Percentiles rank a stretch among this genome's conserved stretches.
phyloP scores from a whole-genome alignment of 768 basidiomycete species.

The Mycena pura region DNA sequence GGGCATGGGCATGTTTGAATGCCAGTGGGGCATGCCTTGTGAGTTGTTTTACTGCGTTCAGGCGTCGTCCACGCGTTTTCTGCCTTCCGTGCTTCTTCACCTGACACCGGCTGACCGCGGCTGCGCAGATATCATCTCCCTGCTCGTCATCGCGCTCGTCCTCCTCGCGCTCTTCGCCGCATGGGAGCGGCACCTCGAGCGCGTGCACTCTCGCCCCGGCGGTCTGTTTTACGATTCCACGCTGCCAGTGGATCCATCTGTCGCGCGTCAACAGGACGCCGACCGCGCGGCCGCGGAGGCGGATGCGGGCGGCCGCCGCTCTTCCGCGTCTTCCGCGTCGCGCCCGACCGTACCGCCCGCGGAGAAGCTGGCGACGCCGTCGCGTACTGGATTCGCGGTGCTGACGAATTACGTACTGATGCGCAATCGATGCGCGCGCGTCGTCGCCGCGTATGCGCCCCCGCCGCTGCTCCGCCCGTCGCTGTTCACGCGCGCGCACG shows the following conservation, averaged over 20 bases:
- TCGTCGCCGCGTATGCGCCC: conserved; percentile 28
- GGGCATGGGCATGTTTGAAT: not conserved
- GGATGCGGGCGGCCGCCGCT: not conserved
- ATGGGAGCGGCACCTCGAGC: conserved; percentile 73
- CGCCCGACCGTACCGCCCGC: not conserved
- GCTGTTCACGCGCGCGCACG: conserved; percentile 55
- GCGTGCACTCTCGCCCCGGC: conserved; percentile 27
- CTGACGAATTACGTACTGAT: too few relatives aligned
- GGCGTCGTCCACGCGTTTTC: not conserved
- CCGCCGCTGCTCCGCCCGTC: conserved; percentile 59
- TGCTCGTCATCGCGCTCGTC: conserved; percentile 66
- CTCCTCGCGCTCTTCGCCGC: conserved; percentile 61
- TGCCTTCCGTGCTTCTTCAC: not conserved
- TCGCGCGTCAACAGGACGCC: not conserved
- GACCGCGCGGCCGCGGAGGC: not conserved
- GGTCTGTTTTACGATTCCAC: not conserved
- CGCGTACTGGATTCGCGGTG: too few relatives aligned
- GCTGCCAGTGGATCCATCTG: not conserved
- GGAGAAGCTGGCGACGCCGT: too few relatives aligned
- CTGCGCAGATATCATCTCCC: conserved; percentile 68
- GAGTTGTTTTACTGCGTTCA: conserved; percentile 3
- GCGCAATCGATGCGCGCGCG: not conserved
- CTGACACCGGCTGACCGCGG: not conserved
- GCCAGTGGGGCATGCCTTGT: conserved; percentile 57
- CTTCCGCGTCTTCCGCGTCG: not conserved